A percentile compares a stretch with the other conserved stretches of the same genome.
phyloP scores from a whole-genome alignment of 1,284 basidiomycete species.

The Ganoderma multipileum region DNA sequence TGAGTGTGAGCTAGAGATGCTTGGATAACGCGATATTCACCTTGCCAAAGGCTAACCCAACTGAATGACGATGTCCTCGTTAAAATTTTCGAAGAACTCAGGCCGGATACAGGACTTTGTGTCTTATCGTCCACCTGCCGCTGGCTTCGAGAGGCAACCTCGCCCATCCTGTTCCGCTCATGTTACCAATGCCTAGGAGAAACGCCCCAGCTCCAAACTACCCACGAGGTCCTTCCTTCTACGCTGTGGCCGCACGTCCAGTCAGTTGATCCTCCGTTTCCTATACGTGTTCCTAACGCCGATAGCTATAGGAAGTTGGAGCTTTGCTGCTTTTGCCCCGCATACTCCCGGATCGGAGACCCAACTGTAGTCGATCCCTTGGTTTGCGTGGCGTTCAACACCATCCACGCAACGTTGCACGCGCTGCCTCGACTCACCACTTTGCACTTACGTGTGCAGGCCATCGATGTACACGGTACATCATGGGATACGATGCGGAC shows the following conservation, averaged over 20 bases:
- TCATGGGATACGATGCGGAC: background rate
- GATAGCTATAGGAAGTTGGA: background rate
- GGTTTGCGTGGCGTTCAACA: background rate
- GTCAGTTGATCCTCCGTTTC: background rate
- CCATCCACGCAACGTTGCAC: background rate
- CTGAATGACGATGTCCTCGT: background rate
- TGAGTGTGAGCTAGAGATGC: too few species aligned
- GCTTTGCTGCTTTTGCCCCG: background rate
- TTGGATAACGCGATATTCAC: too few species aligned
- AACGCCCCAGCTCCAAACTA: background rate
- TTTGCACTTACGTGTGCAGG: background rate
- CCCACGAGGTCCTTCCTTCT: background rate
- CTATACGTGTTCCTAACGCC: background rate
- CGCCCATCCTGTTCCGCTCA: background rate
- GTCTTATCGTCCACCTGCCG: background rate
- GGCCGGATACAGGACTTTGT: background rate
- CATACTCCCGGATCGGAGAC: background rate
- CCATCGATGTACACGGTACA: background rate
- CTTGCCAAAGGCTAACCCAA: too few species aligned
- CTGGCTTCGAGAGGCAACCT: background rate
- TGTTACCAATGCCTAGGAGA: background rate
- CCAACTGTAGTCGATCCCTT: background rate
- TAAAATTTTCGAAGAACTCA: background rate
- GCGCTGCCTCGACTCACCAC: background rate
- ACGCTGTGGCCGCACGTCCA: background rate